These are phyloP conservation scores for Tricholoma sp. DNA, from an alignment of 768 basidiomycete species.

Conservation along the genomic window DNA sequence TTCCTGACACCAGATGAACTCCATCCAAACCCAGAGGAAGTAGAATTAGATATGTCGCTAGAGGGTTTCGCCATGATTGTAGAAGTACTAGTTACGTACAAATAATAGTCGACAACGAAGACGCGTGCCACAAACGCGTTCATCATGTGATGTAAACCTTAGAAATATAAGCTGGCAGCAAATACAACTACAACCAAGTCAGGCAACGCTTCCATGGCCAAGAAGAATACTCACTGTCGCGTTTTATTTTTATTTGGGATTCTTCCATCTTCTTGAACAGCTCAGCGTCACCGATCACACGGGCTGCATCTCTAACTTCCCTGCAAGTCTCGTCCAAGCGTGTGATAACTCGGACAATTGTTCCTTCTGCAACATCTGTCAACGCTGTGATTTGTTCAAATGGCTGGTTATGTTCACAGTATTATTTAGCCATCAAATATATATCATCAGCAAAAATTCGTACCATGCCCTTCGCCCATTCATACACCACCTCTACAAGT, in stretches of 20 bases:
- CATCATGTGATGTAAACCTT: slow-evolving; percentile 17
- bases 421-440: neutral
- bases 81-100: slow-evolving; percentile 1
- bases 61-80: slow-evolving; percentile 30
- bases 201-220: neutral
- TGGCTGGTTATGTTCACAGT: slow-evolving; percentile 47
- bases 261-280: slow-evolving; percentile 99
- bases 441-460: neutral
- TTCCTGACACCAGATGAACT: slow-evolving; percentile 3
- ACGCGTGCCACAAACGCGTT: slow-evolving; percentile 9
- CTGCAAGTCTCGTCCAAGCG: slow-evolving; percentile 95
- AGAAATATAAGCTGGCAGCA: slow-evolving; percentile 85
- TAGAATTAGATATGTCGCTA: slow-evolving; percentile 12
- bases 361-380: slow-evolving; percentile 95
- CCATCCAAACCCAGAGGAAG: slow-evolving; percentile 9
- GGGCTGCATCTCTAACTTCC: slow-evolving; percentile 94
- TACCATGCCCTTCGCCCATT: slow-evolving; percentile 99
- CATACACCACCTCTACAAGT: slow-evolving; percentile 93
- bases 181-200: slow-evolving; percentile 58
- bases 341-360: slow-evolving; percentile 94
- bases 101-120: neutral
- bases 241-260: slow-evolving; percentile 86
- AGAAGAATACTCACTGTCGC: slow-evolving; percentile 70
- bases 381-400: slow-evolving; percentile 91
- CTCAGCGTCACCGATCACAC: slow-evolving; percentile 94